phyloP scores from a whole-genome alignment of 2,329 filamentous ascomycete species.

The Aspergillus latus region DNA sequence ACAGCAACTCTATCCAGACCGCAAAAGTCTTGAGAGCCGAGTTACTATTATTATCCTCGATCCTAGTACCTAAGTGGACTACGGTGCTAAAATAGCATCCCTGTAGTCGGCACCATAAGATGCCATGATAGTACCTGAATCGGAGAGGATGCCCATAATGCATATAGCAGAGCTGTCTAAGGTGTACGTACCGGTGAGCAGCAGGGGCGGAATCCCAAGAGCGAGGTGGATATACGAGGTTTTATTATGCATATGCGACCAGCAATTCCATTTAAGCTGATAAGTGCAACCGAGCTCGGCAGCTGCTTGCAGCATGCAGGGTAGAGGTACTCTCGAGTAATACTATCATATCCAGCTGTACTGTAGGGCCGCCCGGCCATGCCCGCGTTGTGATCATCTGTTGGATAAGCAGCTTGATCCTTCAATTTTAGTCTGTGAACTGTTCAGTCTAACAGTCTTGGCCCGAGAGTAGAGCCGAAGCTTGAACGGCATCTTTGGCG shows the following conservation, averaged over 20 bases:
- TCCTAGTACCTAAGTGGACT: too few species aligned
- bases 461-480: slow-evolving; percentile 7
- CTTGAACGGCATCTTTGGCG: slow-evolving; percentile 7
- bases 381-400: background rate
- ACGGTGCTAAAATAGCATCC: too few species aligned
- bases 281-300: slow-evolving; percentile 2
- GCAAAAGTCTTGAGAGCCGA: too few species aligned
- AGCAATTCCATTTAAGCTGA: background rate
- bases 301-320: slow-evolving; percentile 5
- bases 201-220: background rate
- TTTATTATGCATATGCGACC: slow-evolving; percentile 1
- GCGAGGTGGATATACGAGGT: background rate
- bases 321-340: background rate
- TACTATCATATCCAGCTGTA: background rate
- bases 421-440: background rate
- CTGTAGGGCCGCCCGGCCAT: background rate
- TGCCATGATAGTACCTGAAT: background rate
- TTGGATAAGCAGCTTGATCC: slow-evolving; percentile 2
- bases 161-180: background rate
- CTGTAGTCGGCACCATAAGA: too few species aligned
- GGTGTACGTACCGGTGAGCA: background rate
- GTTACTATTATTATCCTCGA: too few species aligned
- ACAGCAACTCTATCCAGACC: too few species aligned
- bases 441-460: background rate
- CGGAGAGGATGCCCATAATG: background rate